Base-by-base conservation (phyloP, 768 basidiomycete species). In the Termitomyces sp. region DNA sequence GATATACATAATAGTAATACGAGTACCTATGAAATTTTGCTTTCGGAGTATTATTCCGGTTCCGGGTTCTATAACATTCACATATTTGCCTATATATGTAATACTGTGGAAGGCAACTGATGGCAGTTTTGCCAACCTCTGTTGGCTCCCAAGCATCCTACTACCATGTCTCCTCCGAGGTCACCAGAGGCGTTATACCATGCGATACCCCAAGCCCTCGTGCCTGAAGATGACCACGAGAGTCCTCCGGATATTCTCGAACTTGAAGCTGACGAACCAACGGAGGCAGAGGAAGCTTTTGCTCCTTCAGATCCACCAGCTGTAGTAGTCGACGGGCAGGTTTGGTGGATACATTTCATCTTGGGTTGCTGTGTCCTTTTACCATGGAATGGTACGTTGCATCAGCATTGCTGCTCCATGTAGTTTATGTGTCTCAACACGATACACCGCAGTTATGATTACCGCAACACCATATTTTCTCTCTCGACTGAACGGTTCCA, bases 381-480 rank as follows among this genome's bases (percentile, higher is more conserved):
- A 18, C 88, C 91, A 22, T 96, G 94, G 94, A 96, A 95, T 70
- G 94, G 94, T 93, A 69, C 69, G 81, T 69, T 55, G 28, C 28
- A 32, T 13, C 13, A 18, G 22, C 16, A 40, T 42, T 1, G 18
- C 24, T 55, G n/a, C 13, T 54, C 15, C 15, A 18, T 18, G 24
- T 40, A n/a, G 28, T 42, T 2, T 9, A 24, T 50, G 20, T 9
- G 33, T 24, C 28, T 44, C 1, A 2, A 40, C 32, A 32, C 51
- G 13, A 36, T 33, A 8, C 35, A 22, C n/a, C n/a, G 22, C 60
- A 96, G 94, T 88, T 1, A 77, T 95, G 69, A 94, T 97, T 28
- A 96, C 92, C 36, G 92, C 90, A 0, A 87, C 87, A 51, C 87
- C 94, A 0, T 93, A 89, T 71, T 92, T 96, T 71, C 71, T 89